Evolutionary conservation across 352 stramenopile genomes (phyloP).

Genomic region (Pythium biforme): DNA sequence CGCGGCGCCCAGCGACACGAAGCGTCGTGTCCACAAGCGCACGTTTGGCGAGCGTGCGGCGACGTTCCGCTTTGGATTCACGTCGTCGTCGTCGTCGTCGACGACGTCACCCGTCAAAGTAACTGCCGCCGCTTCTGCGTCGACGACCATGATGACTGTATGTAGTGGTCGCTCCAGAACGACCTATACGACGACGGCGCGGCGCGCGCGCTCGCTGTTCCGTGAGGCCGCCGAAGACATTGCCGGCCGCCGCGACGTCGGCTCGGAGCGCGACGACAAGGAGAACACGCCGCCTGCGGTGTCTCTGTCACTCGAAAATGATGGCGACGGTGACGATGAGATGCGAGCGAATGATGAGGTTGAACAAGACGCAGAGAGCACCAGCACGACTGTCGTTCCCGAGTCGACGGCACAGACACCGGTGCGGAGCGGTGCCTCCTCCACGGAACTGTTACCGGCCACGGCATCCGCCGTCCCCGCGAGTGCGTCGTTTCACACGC

Average conservation of each 20-base stretch:
- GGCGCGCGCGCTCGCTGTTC: slow-evolving; percentile 19
- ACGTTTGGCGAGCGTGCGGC: slow-evolving; percentile 59
- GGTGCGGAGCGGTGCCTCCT: too few relatives aligned
- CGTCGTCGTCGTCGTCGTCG: slow-evolving; percentile 7
- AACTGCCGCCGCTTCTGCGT: not conserved
- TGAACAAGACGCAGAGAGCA: too few relatives aligned
- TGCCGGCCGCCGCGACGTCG: not conserved
- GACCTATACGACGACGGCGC: not conserved
- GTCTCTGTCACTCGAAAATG: too few relatives aligned
- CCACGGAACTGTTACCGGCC: not conserved
- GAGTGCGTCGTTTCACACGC: slow-evolving; percentile 37
- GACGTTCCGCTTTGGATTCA: slow-evolving; percentile 48
- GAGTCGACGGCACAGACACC: slow-evolving; percentile 14
- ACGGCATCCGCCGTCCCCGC: not conserved
- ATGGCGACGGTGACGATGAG: not conserved
- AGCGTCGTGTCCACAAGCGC: slow-evolving; percentile 47
- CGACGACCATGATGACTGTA: too few relatives aligned
- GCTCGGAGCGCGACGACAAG: not conserved
- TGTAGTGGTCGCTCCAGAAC: too few relatives aligned
- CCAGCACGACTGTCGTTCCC: not conserved
- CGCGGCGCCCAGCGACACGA: slow-evolving; percentile 37
- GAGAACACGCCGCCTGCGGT: not conserved
- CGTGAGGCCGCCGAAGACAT: slow-evolving; percentile 15
- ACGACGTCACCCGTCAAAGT: slow-evolving; percentile 6
- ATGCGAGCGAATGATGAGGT: not conserved